Evolutionary conservation across 306 rosid species (phyloP).

Genomic region (Glycine soja): DNA sequence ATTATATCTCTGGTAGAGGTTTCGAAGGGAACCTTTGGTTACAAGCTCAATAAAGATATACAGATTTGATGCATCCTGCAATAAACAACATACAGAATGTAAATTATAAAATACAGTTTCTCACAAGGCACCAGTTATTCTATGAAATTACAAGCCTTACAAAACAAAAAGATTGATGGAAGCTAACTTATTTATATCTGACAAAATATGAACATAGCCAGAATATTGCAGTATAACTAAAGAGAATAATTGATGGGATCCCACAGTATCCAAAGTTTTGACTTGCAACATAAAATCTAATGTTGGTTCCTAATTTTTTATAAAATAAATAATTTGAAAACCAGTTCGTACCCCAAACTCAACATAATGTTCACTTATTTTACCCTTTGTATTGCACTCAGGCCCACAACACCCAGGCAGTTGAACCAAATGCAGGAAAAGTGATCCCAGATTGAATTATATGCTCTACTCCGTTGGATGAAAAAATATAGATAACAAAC

Average conservation of each 20-base stretch:
- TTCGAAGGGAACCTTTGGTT: slow-evolving; percentile 76
- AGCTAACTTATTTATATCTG: slow-evolving; percentile 6
- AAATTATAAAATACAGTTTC: slow-evolving; percentile 30
- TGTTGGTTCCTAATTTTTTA: slow-evolving; percentile 9
- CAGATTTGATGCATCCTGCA: slow-evolving; percentile 78
- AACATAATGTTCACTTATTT: slow-evolving; percentile 14
- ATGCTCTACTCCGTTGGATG: not conserved
- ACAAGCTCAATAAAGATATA: slow-evolving; percentile 90
- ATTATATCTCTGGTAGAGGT: slow-evolving; percentile 60
- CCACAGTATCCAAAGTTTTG: not conserved
- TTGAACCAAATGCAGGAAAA: slow-evolving; percentile 28
- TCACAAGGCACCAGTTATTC: not conserved
- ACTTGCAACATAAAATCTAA: slow-evolving; percentile 13
- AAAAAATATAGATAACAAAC: not conserved
- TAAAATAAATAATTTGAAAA: slow-evolving; percentile 1
- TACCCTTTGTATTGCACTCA: not conserved
- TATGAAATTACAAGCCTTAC: slow-evolving; percentile 18
- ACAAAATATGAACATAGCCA: slow-evolving; percentile 26
- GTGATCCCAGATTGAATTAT: not conserved
- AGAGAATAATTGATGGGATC: slow-evolving; percentile 8
- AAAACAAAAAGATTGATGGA: slow-evolving; percentile 14
- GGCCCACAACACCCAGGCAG: slow-evolving; percentile 15
- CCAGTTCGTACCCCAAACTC: slow-evolving; percentile 1
- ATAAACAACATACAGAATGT: slow-evolving; percentile 39
- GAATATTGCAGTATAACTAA: slow-evolving; percentile 30